Conservation (phyloP, 441 rosid species). For the Mallotus repandus region DNA sequence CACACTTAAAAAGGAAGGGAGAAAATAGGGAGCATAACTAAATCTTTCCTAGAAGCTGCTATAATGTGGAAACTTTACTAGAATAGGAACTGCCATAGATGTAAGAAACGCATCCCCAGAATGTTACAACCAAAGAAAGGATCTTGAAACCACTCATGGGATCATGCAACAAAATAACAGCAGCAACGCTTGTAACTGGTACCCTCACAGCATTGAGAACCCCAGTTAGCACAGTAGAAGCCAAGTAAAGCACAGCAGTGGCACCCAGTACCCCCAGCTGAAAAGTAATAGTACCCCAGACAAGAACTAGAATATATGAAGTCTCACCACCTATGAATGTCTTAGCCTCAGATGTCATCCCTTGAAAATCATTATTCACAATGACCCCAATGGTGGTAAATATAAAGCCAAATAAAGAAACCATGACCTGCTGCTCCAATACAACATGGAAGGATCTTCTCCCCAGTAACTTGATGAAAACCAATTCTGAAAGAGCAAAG, state of each 20-base stretch:
- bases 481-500: constrained; percentile 75
- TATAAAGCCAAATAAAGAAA: constrained; percentile 56
- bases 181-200: constrained; percentile 72
- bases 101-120: constrained; percentile 77
- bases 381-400: constrained; percentile 66
- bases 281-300: constrained; percentile 68
- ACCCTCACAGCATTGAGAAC: constrained; percentile 82
- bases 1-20: neutral
- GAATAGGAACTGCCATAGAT: constrained; percentile 48
- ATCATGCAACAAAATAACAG: constrained; percentile 67
- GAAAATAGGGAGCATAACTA: neutral
- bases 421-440: constrained; percentile 81
- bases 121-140: constrained; percentile 57
- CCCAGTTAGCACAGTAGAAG: constrained; percentile 79
- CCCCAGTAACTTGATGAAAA: constrained; percentile 67
- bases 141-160: constrained; percentile 90
- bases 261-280: constrained; percentile 77
- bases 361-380: constrained; percentile 50
- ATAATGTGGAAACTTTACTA: constrained; percentile 29
- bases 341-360: constrained; percentile 55
- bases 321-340: constrained; percentile 56
- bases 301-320: constrained; percentile 49
- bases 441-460: constrained; percentile 80
- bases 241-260: constrained; percentile 64
- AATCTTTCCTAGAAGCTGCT: neutral